Evolutionary conservation across 2,329 filamentous ascomycete species (phyloP).

Genomic region (Pestalotiopsis fici): DNA sequence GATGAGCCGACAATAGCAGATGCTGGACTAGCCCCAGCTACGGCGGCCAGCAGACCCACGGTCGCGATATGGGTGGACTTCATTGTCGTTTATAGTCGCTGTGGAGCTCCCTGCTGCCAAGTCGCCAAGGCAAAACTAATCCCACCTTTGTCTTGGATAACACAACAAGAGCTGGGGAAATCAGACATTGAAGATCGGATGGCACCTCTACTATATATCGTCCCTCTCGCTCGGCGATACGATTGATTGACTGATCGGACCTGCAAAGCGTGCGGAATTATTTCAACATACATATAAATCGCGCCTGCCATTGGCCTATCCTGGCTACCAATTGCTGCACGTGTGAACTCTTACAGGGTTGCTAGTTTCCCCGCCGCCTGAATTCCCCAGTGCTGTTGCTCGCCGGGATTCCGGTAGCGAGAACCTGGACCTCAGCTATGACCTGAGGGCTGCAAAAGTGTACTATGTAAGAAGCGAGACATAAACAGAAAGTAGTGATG

Average conservation of each 20-base stretch:
- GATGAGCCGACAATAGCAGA: constrained; percentile 15
- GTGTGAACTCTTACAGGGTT: neutral
- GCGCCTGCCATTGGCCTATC: neutral
- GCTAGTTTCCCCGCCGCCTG: neutral
- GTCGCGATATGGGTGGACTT: neutral
- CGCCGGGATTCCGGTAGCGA: neutral
- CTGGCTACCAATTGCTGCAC: neutral
- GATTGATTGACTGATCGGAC: neutral
- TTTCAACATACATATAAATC: neutral
- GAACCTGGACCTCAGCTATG: neutral
- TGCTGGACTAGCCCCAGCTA: constrained; percentile 8
- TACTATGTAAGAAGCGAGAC: neutral
- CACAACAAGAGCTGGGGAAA: neutral
- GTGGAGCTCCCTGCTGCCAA: neutral
- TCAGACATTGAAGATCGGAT: neutral
- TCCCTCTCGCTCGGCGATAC: neutral
- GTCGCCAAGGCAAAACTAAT: neutral
- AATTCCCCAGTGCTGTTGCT: neutral
- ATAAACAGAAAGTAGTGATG: neutral
- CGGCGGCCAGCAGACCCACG: neutral
- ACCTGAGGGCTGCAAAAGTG: neutral
- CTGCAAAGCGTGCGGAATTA: neutral
- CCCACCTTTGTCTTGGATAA: neutral
- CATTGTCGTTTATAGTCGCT: neutral
- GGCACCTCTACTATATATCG: neutral